phyloP scores from a whole-genome alignment of 306 rosid species.

The Cyclanthera cordifolia region DNA sequence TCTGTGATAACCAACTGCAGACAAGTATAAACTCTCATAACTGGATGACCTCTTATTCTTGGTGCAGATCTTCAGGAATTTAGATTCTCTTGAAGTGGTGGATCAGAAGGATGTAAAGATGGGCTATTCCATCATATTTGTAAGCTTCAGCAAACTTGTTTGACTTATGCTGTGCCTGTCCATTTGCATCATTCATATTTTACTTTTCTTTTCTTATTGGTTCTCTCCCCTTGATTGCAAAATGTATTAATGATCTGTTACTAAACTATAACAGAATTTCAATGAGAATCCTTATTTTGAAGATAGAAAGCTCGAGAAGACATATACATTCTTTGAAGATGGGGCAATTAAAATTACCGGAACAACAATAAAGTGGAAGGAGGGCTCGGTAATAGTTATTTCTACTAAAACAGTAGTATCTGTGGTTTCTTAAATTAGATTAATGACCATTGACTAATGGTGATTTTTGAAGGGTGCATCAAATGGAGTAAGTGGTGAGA shows the following conservation, averaged over 20 bases:
- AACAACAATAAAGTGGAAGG: slow-evolving; percentile 58
- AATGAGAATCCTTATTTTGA: slow-evolving; percentile 52
- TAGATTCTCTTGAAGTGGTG: slow-evolving; percentile 44
- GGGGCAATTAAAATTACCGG: slow-evolving; percentile 42
- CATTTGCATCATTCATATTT: neutral
- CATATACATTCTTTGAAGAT: slow-evolving; percentile 40
- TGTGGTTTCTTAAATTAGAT: neutral
- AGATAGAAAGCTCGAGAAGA: slow-evolving; percentile 45
- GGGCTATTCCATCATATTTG: slow-evolving; percentile 52
- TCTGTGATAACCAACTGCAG: no score
- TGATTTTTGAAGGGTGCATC: slow-evolving; percentile 33
- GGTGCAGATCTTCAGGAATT: slow-evolving; percentile 46
- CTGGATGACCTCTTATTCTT: slow-evolving; percentile 14
- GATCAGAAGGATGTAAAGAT: slow-evolving; percentile 49
- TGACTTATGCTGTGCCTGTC: neutral
- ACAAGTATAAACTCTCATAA: slow-evolving; percentile 5
- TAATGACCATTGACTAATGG: neutral
- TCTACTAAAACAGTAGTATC: neutral
- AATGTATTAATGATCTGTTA: neutral
- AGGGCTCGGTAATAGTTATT: slow-evolving; percentile 37
- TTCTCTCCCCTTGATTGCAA: neutral
- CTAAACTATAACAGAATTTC: slow-evolving; percentile 32
- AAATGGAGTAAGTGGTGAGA: slow-evolving; percentile 38
- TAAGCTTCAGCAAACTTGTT: slow-evolving; percentile 29
- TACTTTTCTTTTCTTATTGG: neutral